Evolutionary conservation across 495 filamentous ascomycete genomes (phyloP), one percentile per base, ranked within the genome.

Genomic region (Aspergillus egyptiacus): DNA sequence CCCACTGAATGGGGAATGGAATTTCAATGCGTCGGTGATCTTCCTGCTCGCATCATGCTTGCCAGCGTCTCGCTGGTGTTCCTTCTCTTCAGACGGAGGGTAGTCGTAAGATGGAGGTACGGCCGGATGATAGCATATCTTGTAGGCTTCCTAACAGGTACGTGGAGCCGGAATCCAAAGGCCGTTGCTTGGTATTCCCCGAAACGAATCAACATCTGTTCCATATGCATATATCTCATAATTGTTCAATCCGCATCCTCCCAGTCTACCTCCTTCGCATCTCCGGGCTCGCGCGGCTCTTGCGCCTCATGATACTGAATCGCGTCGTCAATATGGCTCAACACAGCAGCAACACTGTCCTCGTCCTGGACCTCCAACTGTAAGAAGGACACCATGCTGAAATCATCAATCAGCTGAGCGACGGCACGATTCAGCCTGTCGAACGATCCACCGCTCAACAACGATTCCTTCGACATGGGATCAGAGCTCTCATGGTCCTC

Each of bases 281-380:
- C 91, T 15, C 79, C 78, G 17, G 91, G 80, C 62, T 96, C 94
- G 59, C 77, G 80, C 1, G 93, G 93, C 61, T 98, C 93, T 62
- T 97, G 93, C 10, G 93, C 90, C 57, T 98, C 93, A 60, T 95
- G 89, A 66, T 80, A 98, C 54, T 96, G 94, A 53, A 96, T 91
- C 5, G 86, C 85, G 72, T 98, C 91, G 52, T 98, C 93, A 55
- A 98, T 95, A 59, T 96, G 91, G 72, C 91, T 96, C 52, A 98
- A 64, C n/a, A 97, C 82, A 6, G 83, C 82, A 3, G 79, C 82
- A 7, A 98, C 86, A 61, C 91, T 96, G 54, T 98, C 93, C 66
- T 96, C 93, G 55, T 96, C 84, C 56, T 91, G 86, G 38, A 80
- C 87, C 61, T 97, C 86, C 27, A 98, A 70, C 70, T 89, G 84